Conservation (phyloP, 805 yeast species). For the Grigorovia jiainica region DNA sequence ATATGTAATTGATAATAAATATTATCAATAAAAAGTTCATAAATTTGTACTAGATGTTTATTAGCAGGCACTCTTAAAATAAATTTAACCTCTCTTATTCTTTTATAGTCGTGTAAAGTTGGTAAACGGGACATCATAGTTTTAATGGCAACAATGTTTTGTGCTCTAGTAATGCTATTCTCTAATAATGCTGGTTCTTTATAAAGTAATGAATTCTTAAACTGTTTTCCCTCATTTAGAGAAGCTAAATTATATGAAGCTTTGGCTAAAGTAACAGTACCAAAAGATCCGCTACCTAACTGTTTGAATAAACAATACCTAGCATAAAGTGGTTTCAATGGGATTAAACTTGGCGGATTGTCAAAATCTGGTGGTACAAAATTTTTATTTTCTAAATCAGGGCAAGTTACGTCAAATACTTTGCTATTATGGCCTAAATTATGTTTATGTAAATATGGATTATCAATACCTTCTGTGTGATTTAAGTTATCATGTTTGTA, state of each 20-base stretch:
- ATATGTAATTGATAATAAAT: constrained; percentile 54
- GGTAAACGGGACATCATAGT: constrained; percentile 53
- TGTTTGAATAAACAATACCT: constrained; percentile 43
- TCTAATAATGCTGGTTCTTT: constrained; percentile 19
- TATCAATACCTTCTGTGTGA: neutral
- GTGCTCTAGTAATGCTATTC: constrained; percentile 27
- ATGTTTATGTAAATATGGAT: neutral
- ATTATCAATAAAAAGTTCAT: constrained; percentile 72
- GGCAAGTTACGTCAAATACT: neutral
- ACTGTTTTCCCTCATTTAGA: constrained; percentile 1
- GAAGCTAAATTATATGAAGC: constrained; percentile 21
- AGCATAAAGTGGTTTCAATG: constrained; percentile 33
- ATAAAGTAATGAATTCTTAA: constrained; percentile 41
- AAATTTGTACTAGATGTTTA: constrained; percentile 59
- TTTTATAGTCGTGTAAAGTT: constrained; percentile 44
- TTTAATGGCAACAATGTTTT: constrained; percentile 65
- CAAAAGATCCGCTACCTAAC: constrained; percentile 72
- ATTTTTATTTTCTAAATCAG: constrained; percentile 2
- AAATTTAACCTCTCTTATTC: constrained; percentile 59
- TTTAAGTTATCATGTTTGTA: neutral
- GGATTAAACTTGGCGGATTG: constrained; percentile 34
- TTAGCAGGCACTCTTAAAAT: constrained; percentile 63
- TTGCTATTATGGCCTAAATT: constrained; percentile 4
- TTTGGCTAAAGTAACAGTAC: constrained; percentile 58
- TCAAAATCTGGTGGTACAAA: constrained; percentile 30